These are phyloP conservation scores for Cochlearia excelsa DNA, from an alignment of 345 rosid genomes.

Conservation along the genomic window DNA sequence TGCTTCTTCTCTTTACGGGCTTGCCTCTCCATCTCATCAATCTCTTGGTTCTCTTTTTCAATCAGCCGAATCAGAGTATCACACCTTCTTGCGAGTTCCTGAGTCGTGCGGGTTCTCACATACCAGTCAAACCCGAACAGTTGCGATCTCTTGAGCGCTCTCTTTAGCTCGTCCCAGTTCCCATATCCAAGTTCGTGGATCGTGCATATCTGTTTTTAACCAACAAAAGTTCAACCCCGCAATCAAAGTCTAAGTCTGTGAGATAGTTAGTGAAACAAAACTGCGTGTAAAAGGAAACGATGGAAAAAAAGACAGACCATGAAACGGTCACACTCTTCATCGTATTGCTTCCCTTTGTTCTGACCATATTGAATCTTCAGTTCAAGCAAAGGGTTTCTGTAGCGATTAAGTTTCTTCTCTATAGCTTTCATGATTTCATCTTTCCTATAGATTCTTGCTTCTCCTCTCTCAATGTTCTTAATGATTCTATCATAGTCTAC, in stretches of 20 bases:
- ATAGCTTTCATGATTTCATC: slow-evolving; percentile 99
- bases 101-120: slow-evolving; percentile 97
- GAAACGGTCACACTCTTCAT: slow-evolving; percentile 97
- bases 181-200: slow-evolving; percentile 99
- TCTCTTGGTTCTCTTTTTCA: slow-evolving; percentile 98
- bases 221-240: neutral
- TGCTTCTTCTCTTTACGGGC: slow-evolving; percentile 94
- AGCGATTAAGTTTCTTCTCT: slow-evolving; percentile 95
- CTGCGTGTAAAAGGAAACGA: neutral
- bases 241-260: neutral
- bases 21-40: slow-evolving; percentile 93
- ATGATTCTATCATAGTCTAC: slow-evolving; percentile 94
- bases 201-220: slow-evolving; percentile 77
- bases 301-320: slow-evolving; percentile 45
- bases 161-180: slow-evolving; percentile 98
- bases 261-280: neutral
- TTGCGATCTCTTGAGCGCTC: slow-evolving; percentile 87
- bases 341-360: slow-evolving; percentile 92
- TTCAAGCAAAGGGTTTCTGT: slow-evolving; percentile 99
- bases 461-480: slow-evolving; percentile 97
- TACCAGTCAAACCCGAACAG: slow-evolving; percentile 98
- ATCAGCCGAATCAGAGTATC: slow-evolving; percentile 94
- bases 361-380: slow-evolving; percentile 98
- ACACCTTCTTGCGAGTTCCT: slow-evolving; percentile 93
- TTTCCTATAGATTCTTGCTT: slow-evolving; percentile 93